Evolutionary conservation across 306 rosid genomes (phyloP), one percentile per base, ranked within the genome.

Genomic region (Quercus ilex): DNA sequence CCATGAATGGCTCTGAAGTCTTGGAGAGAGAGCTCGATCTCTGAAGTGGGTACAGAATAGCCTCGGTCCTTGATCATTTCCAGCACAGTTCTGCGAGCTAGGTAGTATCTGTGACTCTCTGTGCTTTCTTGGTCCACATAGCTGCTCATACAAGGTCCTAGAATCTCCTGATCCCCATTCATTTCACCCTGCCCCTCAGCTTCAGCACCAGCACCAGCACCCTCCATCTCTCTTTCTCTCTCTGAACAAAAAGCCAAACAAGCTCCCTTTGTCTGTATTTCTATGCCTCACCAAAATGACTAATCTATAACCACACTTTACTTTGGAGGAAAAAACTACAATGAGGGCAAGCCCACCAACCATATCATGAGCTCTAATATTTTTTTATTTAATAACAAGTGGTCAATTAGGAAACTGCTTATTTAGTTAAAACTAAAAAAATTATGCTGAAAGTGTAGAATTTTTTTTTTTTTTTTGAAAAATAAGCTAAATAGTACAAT

Each of bases 51-150:
- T 18, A 93, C 64, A 7, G 91, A 49, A 69, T 58, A 95, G 73
- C 98, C 99, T 80, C 99, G 85, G 87, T 95, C 99, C 52, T 41
- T 86, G 49, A 95, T 93, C 98, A 93, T 95, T 87, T 95, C 98
- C 26, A 91, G 68, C 6, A 85, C 77, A 4, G 99, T 95, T 77
- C 78, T 87, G 14, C 98, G 96, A 9, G 97, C 83, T 0, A 93
- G 80, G 73, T 77, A 93, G 88, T 92, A 93, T 52, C 96, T 67
- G 81, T 92, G 94, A 70, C 91, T 90, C 78, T 93, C 99, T 0
- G 60, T 63, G 85, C 82, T 85, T 0, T 93, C 99, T 10, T 87
- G 72, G 46, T 95, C 97, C 23, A 82, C 71, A 20, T 63, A 82
- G 80, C 81, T 77, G 38, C 85, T 84, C 83, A 91, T 74, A 80